Conservation (phyloP, 495 filamentous ascomycete genomes). For the Gamarada debralockiae region DNA sequence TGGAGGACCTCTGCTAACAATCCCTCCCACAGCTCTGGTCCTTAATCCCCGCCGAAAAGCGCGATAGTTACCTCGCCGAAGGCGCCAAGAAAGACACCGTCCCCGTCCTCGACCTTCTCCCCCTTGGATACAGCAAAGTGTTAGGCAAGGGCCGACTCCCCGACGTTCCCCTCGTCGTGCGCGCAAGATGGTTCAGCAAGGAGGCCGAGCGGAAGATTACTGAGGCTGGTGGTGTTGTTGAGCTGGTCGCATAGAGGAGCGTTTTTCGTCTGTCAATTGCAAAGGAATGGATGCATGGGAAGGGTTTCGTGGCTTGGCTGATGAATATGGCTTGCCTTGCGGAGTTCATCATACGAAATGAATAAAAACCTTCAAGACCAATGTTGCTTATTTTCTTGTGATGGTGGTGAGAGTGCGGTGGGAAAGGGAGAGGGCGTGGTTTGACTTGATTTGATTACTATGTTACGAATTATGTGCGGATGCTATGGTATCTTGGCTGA, state of each 20-base stretch:
- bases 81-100: slow-evolving; percentile 73
- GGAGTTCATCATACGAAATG: slow-evolving; percentile 23
- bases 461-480: background rate
- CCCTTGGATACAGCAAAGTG: slow-evolving; percentile 90
- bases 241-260: slow-evolving; percentile 75
- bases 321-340: slow-evolving; percentile 19
- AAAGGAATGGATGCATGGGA: slow-evolving; percentile 6
- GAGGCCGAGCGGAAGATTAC: slow-evolving; percentile 94
- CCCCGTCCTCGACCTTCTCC: slow-evolving; percentile 87
- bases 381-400: too few relatives aligned
- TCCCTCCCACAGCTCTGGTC: slow-evolving; percentile 62
- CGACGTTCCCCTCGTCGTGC: slow-evolving; percentile 79
- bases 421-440: background rate
- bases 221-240: slow-evolving; percentile 84
- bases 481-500: slow-evolving; percentile 12
- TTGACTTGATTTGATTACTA: background rate
- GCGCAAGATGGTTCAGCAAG: slow-evolving; percentile 82
- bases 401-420: too few relatives aligned
- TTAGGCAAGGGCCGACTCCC: slow-evolving; percentile 90
- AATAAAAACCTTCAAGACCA: slow-evolving; percentile 19
- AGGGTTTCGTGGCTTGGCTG: slow-evolving; percentile 5
- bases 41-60: slow-evolving; percentile 75
- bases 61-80: slow-evolving; percentile 69
- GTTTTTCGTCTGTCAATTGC: slow-evolving; percentile 5
- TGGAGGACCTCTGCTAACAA: slow-evolving; percentile 9